Base-by-base conservation (phyloP, 192 early-diverging fungal species). In the Entophlyctis helioformis region DNA sequence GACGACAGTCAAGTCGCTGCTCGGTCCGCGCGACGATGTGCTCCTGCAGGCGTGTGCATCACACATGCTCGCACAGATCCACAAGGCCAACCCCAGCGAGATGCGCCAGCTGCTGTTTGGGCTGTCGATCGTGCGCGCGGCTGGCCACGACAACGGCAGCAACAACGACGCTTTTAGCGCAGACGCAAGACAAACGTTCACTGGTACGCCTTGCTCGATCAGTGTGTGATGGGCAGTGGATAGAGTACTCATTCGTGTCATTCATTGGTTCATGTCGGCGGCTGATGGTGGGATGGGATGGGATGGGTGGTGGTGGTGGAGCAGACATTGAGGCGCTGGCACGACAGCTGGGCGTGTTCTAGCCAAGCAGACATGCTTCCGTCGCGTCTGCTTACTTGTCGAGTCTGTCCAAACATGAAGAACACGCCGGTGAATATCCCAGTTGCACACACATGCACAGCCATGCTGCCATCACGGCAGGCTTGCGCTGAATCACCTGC, bases 331-430 rank as follows among this genome's bases (percentile, higher is more conserved):
- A n/a, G 10, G 33, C 9, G 10, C 10, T n/a, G n/a, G n/a, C 9
- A 11, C n/a, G 33, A n/a, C 9, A 35, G 10, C 33, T 35, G n/a
- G n/a, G n/a, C 33, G n/a, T 35, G 10, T 11, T 35, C 9, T 35
- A 35, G 9, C 33, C 33, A 11, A n/a, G 33, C n/a, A 9, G 9
- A 35, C 9, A 9, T 35, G 9, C 33, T 11, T 35, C 33, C n/a
- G 10, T n/a, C 9, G 10, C 9, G 9, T 35, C 33, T 35, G 10
- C 9, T 11, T 82, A 79, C 78, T 90, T 92, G 67, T 92, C 86
- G 44, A 90, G 36, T 53, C 59, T 60, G 40, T 18, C 12, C 33
- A 13, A 23, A 19, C 8, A n/a, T 31, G 4, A 7, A 36, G 7
- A 51, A 0, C 16, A 51, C 5, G 12, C 16, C 16, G 11, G 36